Evolutionary conservation across 805 yeast genomes (phyloP).

Genomic region (Pichia sporocuriosa): DNA sequence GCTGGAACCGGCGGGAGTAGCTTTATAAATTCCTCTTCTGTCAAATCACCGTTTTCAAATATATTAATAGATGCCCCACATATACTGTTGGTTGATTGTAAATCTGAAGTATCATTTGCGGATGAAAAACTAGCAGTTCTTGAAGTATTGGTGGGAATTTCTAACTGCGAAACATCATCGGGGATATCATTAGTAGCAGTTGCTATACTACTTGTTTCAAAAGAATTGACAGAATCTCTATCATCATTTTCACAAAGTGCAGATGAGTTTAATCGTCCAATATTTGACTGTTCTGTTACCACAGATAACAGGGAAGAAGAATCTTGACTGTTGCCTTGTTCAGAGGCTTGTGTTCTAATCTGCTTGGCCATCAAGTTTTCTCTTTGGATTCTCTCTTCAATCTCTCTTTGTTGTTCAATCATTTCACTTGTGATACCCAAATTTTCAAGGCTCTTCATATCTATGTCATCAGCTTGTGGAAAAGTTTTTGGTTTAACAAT

Average conservation of each 20-base stretch:
- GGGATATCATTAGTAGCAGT: not conserved
- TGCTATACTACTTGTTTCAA: no score
- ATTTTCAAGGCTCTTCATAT: conserved; percentile 5
- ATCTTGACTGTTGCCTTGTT: no score
- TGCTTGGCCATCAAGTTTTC: not conserved
- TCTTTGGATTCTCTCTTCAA: conserved; percentile 6
- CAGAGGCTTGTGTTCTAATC: not conserved
- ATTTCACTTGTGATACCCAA: conserved; percentile 9
- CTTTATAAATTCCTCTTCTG: conserved; percentile 20
- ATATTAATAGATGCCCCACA: conserved; percentile 1
- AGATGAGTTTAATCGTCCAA: no score
- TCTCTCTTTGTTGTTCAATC: conserved; percentile 5
- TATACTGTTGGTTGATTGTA: not conserved
- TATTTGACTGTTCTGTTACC: no score
- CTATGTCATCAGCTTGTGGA: conserved; percentile 1
- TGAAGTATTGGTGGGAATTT: conserved; percentile 7
- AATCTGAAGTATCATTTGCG: conserved; percentile 1
- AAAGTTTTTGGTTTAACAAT: not conserved
- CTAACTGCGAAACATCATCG: conserved; percentile 9
- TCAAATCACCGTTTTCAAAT: conserved; percentile 5
- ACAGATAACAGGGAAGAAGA: no score
- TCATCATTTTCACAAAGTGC: not conserved
- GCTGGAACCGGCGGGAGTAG: conserved; percentile 28
- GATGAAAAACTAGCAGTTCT: conserved; percentile 1
- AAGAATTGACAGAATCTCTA: not conserved